Evolutionary conservation across 23 red algal species (phyloP).

Genomic region (Gracilaria gracilis): DNA sequence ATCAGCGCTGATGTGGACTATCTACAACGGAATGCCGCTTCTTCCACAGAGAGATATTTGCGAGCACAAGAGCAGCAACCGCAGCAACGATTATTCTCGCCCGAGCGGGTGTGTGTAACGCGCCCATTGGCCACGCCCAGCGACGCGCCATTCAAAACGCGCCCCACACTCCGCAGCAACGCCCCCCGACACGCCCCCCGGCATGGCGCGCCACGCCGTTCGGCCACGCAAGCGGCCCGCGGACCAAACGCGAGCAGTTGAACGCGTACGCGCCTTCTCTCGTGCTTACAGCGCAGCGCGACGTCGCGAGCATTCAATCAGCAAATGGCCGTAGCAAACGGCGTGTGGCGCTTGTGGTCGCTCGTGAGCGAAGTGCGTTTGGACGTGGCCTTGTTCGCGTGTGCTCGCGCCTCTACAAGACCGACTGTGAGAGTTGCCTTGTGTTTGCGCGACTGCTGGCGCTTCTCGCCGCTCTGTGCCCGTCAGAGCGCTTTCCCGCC

Average conservation of each 20-base stretch:
- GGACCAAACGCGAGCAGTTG: not conserved
- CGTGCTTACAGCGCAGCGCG: conserved; percentile 12
- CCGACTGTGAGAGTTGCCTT: not conserved
- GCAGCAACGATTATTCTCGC: not conserved
- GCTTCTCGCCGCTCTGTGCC: not conserved
- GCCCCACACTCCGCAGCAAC: no score
- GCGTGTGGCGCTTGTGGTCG: conserved; percentile 16
- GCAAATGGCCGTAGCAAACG: conserved; percentile 3
- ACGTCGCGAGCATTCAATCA: not conserved
- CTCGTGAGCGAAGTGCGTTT: not conserved
- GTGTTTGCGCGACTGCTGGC: not conserved
- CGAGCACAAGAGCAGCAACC: not conserved
- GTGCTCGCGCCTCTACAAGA: not conserved
- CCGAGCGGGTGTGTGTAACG: conserved; percentile 13
- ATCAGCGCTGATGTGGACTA: not conserved
- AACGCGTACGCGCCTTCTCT: not conserved
- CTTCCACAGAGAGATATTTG: not conserved
- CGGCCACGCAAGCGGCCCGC: not conserved
- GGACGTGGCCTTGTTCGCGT: not conserved
- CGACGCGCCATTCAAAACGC: not conserved
- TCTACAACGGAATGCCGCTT: no score
- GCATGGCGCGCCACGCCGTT: not conserved
- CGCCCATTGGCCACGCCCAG: not conserved
- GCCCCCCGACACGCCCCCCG: no score
- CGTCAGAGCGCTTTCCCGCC: conserved; percentile 2